Evolutionary conservation across 2,329 filamentous ascomycete species (phyloP).

Genomic region (Sodiomyces alkalinus): DNA sequence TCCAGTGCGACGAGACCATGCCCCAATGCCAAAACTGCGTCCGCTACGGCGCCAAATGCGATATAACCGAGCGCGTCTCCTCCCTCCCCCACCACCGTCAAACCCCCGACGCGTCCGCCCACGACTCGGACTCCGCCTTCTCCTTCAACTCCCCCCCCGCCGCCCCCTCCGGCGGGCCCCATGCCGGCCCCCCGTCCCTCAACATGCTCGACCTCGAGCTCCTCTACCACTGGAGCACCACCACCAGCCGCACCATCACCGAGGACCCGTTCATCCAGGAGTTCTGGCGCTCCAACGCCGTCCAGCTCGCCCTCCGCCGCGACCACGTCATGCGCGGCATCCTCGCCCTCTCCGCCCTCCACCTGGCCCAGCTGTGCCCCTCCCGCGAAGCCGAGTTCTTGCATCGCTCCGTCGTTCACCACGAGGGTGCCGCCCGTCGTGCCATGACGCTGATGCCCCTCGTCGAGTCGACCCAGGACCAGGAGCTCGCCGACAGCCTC

Average conservation of each 20-base stretch:
- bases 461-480: constrained; percentile 1
- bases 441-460: constrained; percentile 13
- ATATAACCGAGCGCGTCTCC: too few relatives aligned
- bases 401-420: constrained; percentile 10
- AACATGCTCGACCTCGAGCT: constrained; percentile 32
- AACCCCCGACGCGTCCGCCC: constrained; percentile 6
- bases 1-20: constrained; percentile 22
- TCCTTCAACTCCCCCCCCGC: too few relatives aligned
- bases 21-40: constrained; percentile 24
- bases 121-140: constrained; percentile 4
- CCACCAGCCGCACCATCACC: constrained; percentile 31
- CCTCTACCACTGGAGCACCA: constrained; percentile 34
- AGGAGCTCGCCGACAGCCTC: constrained; percentile 5
- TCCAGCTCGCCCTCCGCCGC: constrained; percentile 27
- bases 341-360: constrained; percentile 31
- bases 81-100: too few relatives aligned
- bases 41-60: constrained; percentile 22
- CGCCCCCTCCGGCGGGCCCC: too few relatives aligned
- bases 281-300: constrained; percentile 30
- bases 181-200: too few relatives aligned
- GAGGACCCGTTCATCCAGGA: constrained; percentile 22
- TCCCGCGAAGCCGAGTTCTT: constrained; percentile 7
- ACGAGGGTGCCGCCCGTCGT: constrained; percentile 14
- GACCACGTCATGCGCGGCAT: constrained; percentile 33
- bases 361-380: constrained; percentile 21